Base-by-base conservation (phyloP, 2,329 filamentous ascomycete genomes). In the Drechmeria coniospora region DNA sequence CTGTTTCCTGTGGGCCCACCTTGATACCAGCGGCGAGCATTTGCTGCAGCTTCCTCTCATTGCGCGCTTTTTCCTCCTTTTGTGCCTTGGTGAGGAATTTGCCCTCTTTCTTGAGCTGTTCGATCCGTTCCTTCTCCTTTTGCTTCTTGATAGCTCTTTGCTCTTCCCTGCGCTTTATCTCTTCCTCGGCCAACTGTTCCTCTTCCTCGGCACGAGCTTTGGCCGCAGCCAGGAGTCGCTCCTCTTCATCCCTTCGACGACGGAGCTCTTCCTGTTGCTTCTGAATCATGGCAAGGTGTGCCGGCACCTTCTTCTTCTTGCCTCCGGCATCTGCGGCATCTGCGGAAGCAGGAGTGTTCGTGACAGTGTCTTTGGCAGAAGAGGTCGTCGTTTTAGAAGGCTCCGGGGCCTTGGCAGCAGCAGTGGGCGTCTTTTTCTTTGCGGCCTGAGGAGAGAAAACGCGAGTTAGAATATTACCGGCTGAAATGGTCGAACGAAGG, bases 291-390 rank as follows among this genome's bases (percentile, higher is more conserved):
- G 70, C 65, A 25, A 92, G 63, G 30, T 76, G 75, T 30, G 80
- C 63, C 9, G 80, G 79, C 12, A 95, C 43, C 62, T 95, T 98
- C 72, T 92, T 95, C 63, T 93, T 94, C 54, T 71, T 71, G 32
- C 59, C 61, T 24, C 71, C 75, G 16, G 66, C 59, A 21, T 59
- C 61, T 9, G 57, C 46, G 14, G 56, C 53, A 3, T 58, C 39
- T 4, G 53, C 45, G 5, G 54, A 38, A 3, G 45, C 39, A 8
- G 49, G 34, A 0, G 36, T 33, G 4, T 45, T 42, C 16, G 67
- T 56, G 36, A 71, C 69, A 20, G 56, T 57, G 13, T 65, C 58
- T 37, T 79, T 63, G 33, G 48, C 47, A 11, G 39, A 33, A 9
- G 42, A 36, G 23, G 41, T 30, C 19, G 65, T 58, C 8, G 42